Evolutionary conservation across 2,329 filamentous ascomycete species (phyloP), one percentile per base, ranked within the genome.

Genomic region (Curvularia eragrostidis): DNA sequence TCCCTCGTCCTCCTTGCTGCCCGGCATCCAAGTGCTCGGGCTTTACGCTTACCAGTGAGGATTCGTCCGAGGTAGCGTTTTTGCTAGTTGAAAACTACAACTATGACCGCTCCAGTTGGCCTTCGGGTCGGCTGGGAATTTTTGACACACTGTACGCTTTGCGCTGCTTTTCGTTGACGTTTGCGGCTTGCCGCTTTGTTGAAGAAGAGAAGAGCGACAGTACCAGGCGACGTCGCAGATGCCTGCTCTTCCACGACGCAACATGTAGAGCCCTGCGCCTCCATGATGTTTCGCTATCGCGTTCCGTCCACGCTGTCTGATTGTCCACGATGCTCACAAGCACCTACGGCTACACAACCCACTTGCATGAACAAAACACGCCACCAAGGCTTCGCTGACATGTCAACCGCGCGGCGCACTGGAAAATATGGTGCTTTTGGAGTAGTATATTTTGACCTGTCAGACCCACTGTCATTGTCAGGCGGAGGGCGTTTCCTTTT

Each of bases 61-160:
- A 91, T 88, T 87, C 85, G 87, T 91, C 90, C 87, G 90, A 92
- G 88, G 87, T 86, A 85, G 85, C 85, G 84, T 91, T 91, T 90
- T 91, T 91, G 89, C 89, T 91, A 90, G 88, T 91, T 91, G 89
- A 90, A 90, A 91, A 90, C 89, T 91, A 90, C 83, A 81, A 84
- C 82, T 83, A 85, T 74, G 89, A 91, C 89, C 83, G 83, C 89
- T 93, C 83, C 82, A 84, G 80, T 84, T 85, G 86, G 88, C 84
- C 85, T 84, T 82, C 81, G 83, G 84, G 83, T 84, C 85, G 85
- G 80, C 81, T 84, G 84, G 89, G 89, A 92, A 92, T 92, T 89
- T 92, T 92, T 91, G 89, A 81, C 85, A 83, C 64, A 54, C 74
- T 61, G 63, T 58, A 51, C 53, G 61, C 59, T 53, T 56, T 54